Evolutionary conservation across 306 rosid genomes (phyloP).

Genomic region (Dryas drummondii): DNA sequence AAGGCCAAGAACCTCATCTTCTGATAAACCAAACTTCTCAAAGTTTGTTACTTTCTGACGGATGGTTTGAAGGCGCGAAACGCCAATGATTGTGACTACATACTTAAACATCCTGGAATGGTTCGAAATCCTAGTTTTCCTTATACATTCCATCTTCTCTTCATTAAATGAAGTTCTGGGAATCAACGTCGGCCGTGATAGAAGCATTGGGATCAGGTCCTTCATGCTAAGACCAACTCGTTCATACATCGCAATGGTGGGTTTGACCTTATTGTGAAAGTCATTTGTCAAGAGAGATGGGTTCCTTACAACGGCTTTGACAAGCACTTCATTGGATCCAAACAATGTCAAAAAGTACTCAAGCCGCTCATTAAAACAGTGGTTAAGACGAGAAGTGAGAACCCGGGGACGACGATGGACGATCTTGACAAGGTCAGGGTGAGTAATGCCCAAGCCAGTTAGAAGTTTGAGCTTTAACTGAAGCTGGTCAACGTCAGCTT

Average conservation of each 20-base stretch:
- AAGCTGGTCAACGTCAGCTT: conserved; percentile 36
- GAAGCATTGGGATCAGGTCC: conserved; percentile 61
- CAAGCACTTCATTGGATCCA: conserved; percentile 56
- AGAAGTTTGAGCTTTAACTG: conserved; percentile 50
- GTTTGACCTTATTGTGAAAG: conserved; percentile 34
- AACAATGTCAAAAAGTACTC: conserved; percentile 51
- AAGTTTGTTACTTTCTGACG: conserved; percentile 55
- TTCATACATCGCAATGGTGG: conserved; percentile 45
- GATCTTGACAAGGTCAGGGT: conserved; percentile 60
- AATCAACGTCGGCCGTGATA: conserved; percentile 57
- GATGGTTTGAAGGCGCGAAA: conserved; percentile 68
- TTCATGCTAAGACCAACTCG: conserved; percentile 49
- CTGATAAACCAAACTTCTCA: conserved; percentile 57
- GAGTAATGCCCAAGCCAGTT: conserved; percentile 44
- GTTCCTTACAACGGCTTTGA: conserved; percentile 62
- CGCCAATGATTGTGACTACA: conserved; percentile 60
- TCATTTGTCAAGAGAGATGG: conserved; percentile 59
- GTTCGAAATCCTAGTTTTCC: conserved; percentile 47
- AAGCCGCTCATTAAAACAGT: conserved; percentile 52
- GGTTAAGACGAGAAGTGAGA: conserved; percentile 35
- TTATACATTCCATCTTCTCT: conserved; percentile 62
- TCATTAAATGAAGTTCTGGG: conserved; percentile 61
- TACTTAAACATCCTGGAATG: conserved; percentile 66
- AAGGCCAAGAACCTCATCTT: conserved; percentile 57
- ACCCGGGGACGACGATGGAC: conserved; percentile 60